A percentile compares a stretch with the other conserved stretches of the same genome.
Conservation (phyloP, 768 basidiomycete species). For the Leccinellum albellum region DNA sequence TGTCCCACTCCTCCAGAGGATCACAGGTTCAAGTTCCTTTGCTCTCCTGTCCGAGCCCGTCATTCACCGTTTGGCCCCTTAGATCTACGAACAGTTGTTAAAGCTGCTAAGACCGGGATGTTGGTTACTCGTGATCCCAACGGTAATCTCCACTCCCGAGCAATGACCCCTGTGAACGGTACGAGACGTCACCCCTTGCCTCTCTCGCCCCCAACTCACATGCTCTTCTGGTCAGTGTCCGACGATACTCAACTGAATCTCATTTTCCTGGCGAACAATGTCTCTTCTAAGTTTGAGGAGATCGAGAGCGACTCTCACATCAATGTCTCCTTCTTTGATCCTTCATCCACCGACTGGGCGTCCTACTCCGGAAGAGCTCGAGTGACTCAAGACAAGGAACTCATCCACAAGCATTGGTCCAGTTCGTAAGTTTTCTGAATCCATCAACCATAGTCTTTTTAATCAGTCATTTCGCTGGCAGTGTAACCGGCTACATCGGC, state of each 20-base stretch:
- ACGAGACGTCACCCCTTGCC: slow-evolving; percentile 13
- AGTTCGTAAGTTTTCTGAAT: slow-evolving; percentile 35
- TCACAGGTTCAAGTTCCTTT: slow-evolving; percentile 40
- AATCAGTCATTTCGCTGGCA: slow-evolving; percentile 23
- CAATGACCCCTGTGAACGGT: slow-evolving; percentile 76
- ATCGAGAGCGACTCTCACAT: slow-evolving; percentile 72
- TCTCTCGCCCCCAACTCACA: neutral
- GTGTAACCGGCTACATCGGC: slow-evolving; percentile 76
- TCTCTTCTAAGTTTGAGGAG: slow-evolving; percentile 70
- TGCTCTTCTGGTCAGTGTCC: slow-evolving; percentile 34
- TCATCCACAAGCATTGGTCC: slow-evolving; percentile 68
- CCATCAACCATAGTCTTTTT: neutral
- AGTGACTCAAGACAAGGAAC: slow-evolving; percentile 55
- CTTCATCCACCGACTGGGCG: slow-evolving; percentile 71
- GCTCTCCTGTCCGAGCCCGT: neutral
- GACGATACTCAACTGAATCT: slow-evolving; percentile 50
- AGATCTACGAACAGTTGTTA: slow-evolving; percentile 66
- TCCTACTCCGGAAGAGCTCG: slow-evolving; percentile 73
- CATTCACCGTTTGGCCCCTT: neutral
- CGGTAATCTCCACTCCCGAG: slow-evolving; percentile 73
- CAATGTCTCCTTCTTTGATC: slow-evolving; percentile 77
- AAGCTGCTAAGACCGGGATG: slow-evolving; percentile 66
- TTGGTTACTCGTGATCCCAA: slow-evolving; percentile 66
- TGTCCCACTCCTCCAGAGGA: slow-evolving; percentile 60
- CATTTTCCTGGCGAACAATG: slow-evolving; percentile 71